Evolutionary conservation across 176 grass and related monocot genomes (phyloP).

Genomic region (Guadua angustifolia): DNA sequence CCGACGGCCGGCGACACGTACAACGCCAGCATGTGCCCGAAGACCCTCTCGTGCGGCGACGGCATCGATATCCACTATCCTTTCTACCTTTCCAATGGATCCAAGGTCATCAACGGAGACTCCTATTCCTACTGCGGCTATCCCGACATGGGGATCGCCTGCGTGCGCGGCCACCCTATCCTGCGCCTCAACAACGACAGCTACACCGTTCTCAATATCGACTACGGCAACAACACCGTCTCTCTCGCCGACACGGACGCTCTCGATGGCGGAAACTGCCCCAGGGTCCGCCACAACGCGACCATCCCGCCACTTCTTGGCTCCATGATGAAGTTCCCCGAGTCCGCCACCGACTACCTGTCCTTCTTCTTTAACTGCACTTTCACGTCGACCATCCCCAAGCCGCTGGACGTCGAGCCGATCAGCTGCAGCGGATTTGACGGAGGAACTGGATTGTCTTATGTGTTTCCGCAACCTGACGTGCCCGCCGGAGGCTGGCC

Average conservation of each 20-base stretch:
- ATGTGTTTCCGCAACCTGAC: neutral
- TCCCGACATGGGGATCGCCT: conserved; percentile 48
- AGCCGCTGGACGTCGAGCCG: rapidly evolving
- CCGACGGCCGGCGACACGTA: neutral
- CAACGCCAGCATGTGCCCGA: neutral
- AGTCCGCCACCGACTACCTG: conserved; percentile 19
- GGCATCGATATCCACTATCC: conserved; percentile 31
- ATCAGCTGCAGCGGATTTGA: conserved; percentile 20
- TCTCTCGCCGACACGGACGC: conserved; percentile 39
- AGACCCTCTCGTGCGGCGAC: neutral
- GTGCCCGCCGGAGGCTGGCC: neutral
- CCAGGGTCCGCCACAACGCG: conserved; percentile 34
- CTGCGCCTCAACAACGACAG: neutral
- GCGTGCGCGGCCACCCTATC: conserved; percentile 19
- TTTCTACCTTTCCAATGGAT: conserved; percentile 38
- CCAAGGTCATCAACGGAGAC: neutral
- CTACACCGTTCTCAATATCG: conserved; percentile 46
- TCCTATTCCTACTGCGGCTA: conserved; percentile 45
- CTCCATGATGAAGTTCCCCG: no score
- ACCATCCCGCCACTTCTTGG: neutral
- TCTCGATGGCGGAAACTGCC: conserved; percentile 10
- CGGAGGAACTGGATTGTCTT: neutral
- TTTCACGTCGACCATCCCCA: neutral
- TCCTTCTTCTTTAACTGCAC: conserved; percentile 48
- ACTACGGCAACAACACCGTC: conserved; percentile 33